Evolutionary conservation across 2,329 filamentous ascomycete species (phyloP).

Genomic region (Magnaporthiopsis poae): DNA sequence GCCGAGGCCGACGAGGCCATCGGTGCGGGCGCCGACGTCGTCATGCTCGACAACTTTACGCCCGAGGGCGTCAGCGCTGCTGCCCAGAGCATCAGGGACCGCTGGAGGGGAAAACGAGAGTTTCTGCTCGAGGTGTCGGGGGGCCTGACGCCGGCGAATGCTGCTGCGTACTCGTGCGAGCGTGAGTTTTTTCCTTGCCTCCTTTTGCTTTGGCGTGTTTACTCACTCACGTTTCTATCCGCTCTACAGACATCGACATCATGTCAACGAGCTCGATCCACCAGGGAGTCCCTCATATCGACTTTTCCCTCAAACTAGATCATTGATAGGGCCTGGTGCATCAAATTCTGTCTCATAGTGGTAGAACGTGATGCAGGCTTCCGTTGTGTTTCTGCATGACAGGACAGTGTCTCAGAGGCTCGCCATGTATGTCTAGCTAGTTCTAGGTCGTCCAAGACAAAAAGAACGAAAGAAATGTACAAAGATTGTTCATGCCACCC

Average conservation of each 20-base stretch:
- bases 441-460: neutral
- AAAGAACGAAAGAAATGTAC: too few species aligned
- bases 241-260: slow-evolving; percentile 71
- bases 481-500: too few species aligned
- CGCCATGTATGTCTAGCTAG: neutral
- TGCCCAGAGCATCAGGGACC: slow-evolving; percentile 64
- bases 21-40: slow-evolving; percentile 78
- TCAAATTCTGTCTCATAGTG: neutral
- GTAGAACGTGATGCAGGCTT: neutral
- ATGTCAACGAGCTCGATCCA: slow-evolving; percentile 95
- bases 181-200: slow-evolving; percentile 34
- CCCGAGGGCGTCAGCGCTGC: slow-evolving; percentile 67
- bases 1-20: slow-evolving; percentile 87
- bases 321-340: slow-evolving; percentile 7
- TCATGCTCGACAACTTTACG: slow-evolving; percentile 96
- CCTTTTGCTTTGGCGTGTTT: slow-evolving; percentile 11
- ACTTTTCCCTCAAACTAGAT: slow-evolving; percentile 88
- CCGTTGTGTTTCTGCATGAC: neutral
- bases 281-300: slow-evolving; percentile 84
- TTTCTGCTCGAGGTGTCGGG: slow-evolving; percentile 89
- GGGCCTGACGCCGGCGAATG: slow-evolving; percentile 76
- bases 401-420: too few species aligned
- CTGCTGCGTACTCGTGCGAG: slow-evolving; percentile 66
- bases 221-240: too few species aligned
- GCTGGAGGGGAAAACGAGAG: slow-evolving; percentile 63